Base-by-base conservation (phyloP, 805 yeast species). In the Dipodascus geniculatus region DNA sequence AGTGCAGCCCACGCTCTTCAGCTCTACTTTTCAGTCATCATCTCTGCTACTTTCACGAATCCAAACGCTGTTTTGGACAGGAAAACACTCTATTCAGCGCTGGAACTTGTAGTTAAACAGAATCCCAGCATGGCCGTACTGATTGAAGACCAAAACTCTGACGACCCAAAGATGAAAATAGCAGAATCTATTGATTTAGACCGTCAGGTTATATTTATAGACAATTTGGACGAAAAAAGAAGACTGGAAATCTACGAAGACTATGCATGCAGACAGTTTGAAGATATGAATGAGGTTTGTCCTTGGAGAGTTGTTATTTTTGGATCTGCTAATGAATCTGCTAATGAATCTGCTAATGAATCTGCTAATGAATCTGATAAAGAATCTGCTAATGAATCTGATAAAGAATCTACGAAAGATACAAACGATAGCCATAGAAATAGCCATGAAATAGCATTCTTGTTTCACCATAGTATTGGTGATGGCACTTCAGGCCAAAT, bases 401-500 rank as follows among this genome's bases (percentile, higher is more conserved):
- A n/a, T n/a, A n/a, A n/a, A n/a, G n/a, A n/a, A n/a, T n/a, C n/a
- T n/a, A n/a, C n/a, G n/a, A n/a, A n/a, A n/a, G n/a, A n/a, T n/a
- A n/a, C n/a, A n/a, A n/a, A n/a, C n/a, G n/a, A n/a, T n/a, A n/a
- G n/a, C n/a, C n/a, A n/a, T n/a, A 28, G 11, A 38, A 38, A 38
- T 16, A 38, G 20, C 14, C 17, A 38, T n/a, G 44, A 38, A 17
- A 38, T 38, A 3, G 19, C 44, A 4, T 52, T 52, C 23, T 19
- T 19, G 8, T 52, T 50, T 33, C 53, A 50, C 17, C 54, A 52
- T 19, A 22, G 28, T 6, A 23, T 52, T 22, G 53, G 42, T 19
- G 54, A 52, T 50, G 54, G 54, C 3, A 50, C 50, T 28, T 16
- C 53, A 9, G 50, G 54, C 17, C 19, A 14, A 16, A n/a, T 52